Conservation (phyloP, 23 red algal species). For the Gracilaria gracilis region DNA sequence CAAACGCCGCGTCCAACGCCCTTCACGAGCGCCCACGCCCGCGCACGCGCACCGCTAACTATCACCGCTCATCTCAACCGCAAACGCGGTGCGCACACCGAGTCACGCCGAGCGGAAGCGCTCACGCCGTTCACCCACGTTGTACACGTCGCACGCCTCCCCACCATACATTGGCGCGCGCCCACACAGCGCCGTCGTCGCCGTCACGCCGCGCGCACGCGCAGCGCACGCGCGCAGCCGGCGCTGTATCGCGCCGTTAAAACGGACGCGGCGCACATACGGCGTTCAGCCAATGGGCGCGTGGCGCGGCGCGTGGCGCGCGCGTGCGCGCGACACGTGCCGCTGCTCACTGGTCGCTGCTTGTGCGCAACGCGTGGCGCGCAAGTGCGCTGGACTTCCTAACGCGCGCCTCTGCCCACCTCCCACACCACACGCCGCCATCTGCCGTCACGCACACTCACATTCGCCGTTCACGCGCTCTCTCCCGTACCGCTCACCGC, state of each 20-base stretch:
- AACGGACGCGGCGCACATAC: neutral
- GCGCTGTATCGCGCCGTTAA: neutral
- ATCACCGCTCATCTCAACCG: neutral
- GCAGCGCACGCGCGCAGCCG: too few species aligned
- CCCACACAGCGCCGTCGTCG: too few species aligned
- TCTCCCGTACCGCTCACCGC: neutral
- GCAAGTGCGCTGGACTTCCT: neutral
- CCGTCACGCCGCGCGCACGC: too few species aligned
- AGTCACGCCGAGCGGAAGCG: neutral
- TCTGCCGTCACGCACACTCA: conserved; percentile 15
- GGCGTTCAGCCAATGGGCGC: neutral
- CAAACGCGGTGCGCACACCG: too few species aligned
- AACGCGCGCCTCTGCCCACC: neutral
- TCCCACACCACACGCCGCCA: neutral
- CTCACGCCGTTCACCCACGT: neutral
- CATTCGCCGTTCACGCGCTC: neutral
- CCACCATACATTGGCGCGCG: neutral
- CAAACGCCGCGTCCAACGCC: neutral
- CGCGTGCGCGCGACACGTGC: neutral
- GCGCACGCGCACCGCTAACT: too few species aligned
- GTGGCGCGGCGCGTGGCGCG: neutral
- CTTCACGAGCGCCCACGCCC: too few species aligned
- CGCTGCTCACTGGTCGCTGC: neutral
- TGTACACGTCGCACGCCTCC: neutral
- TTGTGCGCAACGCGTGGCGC: conserved; percentile 9